These are phyloP conservation scores for Penicillium daleae DNA, from an alignment of 495 filamentous ascomycete species.

Conservation along the genomic window DNA sequence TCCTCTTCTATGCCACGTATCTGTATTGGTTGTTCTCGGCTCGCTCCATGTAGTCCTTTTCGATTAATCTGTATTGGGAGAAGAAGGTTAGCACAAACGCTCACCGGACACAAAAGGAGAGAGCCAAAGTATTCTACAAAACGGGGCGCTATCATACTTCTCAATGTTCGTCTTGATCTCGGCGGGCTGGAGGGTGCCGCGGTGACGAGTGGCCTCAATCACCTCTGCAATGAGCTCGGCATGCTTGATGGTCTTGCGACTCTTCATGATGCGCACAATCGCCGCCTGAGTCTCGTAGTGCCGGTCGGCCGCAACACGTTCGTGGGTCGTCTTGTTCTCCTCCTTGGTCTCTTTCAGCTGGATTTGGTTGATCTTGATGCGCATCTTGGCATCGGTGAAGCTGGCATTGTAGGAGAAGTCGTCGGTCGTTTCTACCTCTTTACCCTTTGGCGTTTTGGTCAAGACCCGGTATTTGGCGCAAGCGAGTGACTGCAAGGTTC, in stretches of 20 bases:
- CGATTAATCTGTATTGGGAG: slow-evolving; percentile 67
- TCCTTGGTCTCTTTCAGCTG: slow-evolving; percentile 91
- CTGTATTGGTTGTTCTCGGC: slow-evolving; percentile 74
- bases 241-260: slow-evolving; percentile 82
- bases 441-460: slow-evolving; percentile 80
- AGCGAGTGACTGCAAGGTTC: slow-evolving; percentile 92
- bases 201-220: slow-evolving; percentile 81
- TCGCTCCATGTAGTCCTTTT: slow-evolving; percentile 94
- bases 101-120: background rate
- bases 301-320: slow-evolving; percentile 83
- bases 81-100: slow-evolving; percentile 13
- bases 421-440: slow-evolving; percentile 76
- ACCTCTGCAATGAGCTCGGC: slow-evolving; percentile 81
- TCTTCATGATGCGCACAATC: slow-evolving; percentile 98
- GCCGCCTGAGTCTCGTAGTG: slow-evolving; percentile 97
- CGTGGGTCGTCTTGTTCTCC: slow-evolving; percentile 92
- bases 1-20: slow-evolving; percentile 72
- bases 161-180: slow-evolving; percentile 98
- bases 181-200: slow-evolving; percentile 78
- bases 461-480: slow-evolving; percentile 89
- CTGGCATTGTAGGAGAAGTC: slow-evolving; percentile 75
- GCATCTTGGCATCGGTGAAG: slow-evolving; percentile 81
- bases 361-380: slow-evolving; percentile 98
- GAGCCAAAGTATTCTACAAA: background rate
- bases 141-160: slow-evolving; percentile 59